Percentiles rank a stretch among this genome's conserved stretches.
phyloP scores from a whole-genome alignment of 202 grass and related monocot species.

The Dendrocalamus latiflorus region DNA sequence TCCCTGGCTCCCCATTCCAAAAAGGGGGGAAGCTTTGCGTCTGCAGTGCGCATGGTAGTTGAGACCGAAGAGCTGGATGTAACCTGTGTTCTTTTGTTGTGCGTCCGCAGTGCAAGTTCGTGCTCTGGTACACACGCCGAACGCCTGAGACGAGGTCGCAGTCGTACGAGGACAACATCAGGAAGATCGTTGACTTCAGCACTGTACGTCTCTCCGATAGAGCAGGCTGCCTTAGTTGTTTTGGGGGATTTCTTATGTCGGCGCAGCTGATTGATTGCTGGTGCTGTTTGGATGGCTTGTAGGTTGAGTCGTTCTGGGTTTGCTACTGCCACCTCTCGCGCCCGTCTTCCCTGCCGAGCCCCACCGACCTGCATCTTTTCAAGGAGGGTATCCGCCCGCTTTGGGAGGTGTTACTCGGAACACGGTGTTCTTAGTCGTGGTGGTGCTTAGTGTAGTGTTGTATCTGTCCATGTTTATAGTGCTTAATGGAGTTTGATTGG shows the following conservation, averaged over 20 bases:
- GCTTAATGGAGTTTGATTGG: slow-evolving; percentile 30
- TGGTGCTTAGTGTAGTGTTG: neutral
- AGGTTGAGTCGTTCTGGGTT: slow-evolving; percentile 98
- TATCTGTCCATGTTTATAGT: neutral
- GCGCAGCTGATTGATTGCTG: slow-evolving; percentile 8
- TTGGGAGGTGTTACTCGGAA: slow-evolving; percentile 75
- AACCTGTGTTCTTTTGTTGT: neutral
- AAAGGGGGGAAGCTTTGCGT: neutral
- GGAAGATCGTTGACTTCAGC: slow-evolving; percentile 85
- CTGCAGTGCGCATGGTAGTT: neutral
- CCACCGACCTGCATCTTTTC: slow-evolving; percentile 94
- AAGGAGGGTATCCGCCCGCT: slow-evolving; percentile 93
- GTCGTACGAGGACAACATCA: slow-evolving; percentile 94
- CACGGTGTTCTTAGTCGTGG: neutral
- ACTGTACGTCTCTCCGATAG: slow-evolving; percentile 45
- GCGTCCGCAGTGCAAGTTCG: slow-evolving; percentile 65
- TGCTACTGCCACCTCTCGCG: slow-evolving; percentile 93
- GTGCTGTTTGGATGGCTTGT: slow-evolving; percentile 11
- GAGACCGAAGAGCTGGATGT: neutral
- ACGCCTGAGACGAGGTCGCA: slow-evolving; percentile 73
- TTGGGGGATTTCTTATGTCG: neutral
- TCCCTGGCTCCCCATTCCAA: neutral
- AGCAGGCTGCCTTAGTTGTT: neutral
- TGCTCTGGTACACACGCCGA: slow-evolving; percentile 83
- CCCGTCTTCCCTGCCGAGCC: slow-evolving; percentile 57